Conservation (phyloP, 148 eudicot genomes). For the Vaccinium corymbosum region DNA sequence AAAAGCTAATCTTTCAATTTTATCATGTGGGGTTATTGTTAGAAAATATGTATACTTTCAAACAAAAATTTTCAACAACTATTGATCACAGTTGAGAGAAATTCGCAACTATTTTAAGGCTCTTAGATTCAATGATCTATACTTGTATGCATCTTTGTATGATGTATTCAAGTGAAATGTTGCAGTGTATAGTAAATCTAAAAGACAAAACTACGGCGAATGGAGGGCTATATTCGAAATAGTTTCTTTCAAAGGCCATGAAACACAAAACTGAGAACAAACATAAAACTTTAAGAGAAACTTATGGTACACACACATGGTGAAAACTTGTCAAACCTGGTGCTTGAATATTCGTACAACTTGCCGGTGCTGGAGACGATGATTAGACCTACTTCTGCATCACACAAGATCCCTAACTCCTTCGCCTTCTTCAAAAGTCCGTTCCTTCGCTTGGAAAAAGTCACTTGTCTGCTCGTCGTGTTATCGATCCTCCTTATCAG, state of each 20-base stretch:
- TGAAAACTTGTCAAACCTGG: constrained; percentile 29
- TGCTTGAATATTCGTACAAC: constrained; percentile 41
- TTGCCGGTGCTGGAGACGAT: constrained; percentile 45
- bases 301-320: not conserved
- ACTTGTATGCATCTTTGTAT: not conserved
- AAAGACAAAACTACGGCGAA: not conserved
- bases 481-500: constrained; percentile 48
- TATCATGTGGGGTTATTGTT: not conserved
- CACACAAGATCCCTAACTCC: constrained; percentile 51
- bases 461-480: constrained; percentile 48
- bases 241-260: not conserved
- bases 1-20: not conserved
- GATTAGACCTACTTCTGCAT: constrained; percentile 54
- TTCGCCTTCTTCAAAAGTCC: constrained; percentile 55
- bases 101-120: not conserved
- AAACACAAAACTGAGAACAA: not conserved
- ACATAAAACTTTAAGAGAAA: not conserved
- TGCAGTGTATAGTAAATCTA: not conserved
- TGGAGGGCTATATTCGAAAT: not conserved
- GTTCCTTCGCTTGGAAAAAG: constrained; percentile 52
- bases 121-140: not conserved
- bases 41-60: no score
- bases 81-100: not conserved
- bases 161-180: not conserved
- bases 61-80: no score